These are phyloP conservation scores for Fraxinus angustifolia DNA, from an alignment of 305 asterid species.

Conservation along the genomic window DNA sequence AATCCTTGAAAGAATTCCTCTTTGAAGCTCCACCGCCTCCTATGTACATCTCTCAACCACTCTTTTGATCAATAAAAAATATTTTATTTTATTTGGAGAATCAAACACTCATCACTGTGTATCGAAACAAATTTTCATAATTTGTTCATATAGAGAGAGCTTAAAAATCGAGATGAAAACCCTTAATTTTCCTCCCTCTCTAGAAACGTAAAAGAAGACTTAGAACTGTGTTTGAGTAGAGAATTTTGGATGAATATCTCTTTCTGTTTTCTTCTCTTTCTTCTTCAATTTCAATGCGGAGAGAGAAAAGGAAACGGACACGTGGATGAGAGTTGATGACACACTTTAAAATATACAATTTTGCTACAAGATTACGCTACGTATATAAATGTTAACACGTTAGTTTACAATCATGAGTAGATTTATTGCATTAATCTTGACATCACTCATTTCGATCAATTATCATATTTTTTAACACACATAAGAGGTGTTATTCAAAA, in stretches of 20 bases:
- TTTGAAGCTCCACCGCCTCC: conserved; percentile 22
- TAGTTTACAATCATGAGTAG: no score
- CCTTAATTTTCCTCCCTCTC: not conserved
- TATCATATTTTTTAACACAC: no score
- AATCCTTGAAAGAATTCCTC: conserved; percentile 29
- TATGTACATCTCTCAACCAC: conserved; percentile 7
- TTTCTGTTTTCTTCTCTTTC: not conserved
- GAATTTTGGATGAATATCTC: not conserved
- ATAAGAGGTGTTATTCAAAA: no score
- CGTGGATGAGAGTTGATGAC: not conserved
- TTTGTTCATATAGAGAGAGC: not conserved
- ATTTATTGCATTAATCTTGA: no score
- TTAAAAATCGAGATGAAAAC: not conserved
- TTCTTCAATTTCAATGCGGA: not conserved
- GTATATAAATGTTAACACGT: no score
- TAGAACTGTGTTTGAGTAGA: not conserved
- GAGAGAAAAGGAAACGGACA: not conserved
- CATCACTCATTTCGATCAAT: no score
- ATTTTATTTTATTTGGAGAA: not conserved
- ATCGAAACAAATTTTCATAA: not conserved
- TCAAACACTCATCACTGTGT: not conserved
- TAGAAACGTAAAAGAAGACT: not conserved
- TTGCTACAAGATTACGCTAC: no score
- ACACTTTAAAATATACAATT: not conserved
- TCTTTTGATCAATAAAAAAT: not conserved